These are phyloP conservation scores for Cystofilobasidium capitatum DNA, from an alignment of 768 basidiomycete species.

Conservation along the genomic window DNA sequence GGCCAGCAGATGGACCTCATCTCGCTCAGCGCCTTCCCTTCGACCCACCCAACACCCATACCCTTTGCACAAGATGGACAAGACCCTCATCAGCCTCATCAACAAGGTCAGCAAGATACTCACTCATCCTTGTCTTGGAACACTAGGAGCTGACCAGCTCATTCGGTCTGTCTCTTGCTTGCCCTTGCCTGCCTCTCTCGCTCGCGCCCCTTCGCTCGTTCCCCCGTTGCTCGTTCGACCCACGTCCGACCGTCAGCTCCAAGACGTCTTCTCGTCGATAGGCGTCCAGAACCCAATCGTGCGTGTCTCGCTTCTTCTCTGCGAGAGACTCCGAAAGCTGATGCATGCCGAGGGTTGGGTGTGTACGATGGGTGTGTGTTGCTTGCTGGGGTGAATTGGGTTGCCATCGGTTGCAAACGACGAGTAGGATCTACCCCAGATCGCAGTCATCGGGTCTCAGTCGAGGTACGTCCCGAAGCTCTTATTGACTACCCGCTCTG, in stretches of 20 bases:
- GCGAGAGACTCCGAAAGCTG: too few species aligned
- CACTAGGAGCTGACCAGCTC: background rate
- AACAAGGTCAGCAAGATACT: conserved; percentile 37
- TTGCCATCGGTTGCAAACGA: background rate
- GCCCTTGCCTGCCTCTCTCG: background rate
- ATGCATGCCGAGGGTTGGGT: too few species aligned
- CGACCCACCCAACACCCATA: background rate
- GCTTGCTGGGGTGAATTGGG: too few species aligned
- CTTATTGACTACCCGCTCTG: background rate
- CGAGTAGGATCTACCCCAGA: conserved; percentile 43
- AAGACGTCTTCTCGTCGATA: conserved; percentile 34
- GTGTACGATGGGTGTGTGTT: background rate
- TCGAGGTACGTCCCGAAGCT: conserved; percentile 29
- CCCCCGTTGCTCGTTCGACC: background rate
- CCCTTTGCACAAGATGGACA: conserved; percentile 35
- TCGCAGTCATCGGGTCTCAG: conserved; percentile 44
- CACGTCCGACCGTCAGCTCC: conserved; percentile 16
- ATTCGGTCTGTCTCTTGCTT: conserved; percentile 10
- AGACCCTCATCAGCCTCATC: conserved; percentile 41
- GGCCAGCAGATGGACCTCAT: too few species aligned
- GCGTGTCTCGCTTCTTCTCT: too few species aligned
- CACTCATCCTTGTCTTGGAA: too few species aligned
- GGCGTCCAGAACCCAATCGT: conserved; percentile 40
- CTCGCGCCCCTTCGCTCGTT: conserved; percentile 28
- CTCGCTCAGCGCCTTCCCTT: too few species aligned